phyloP scores from a whole-genome alignment of 2,329 filamentous ascomycete genomes.

The Apiospora saccharicola region DNA sequence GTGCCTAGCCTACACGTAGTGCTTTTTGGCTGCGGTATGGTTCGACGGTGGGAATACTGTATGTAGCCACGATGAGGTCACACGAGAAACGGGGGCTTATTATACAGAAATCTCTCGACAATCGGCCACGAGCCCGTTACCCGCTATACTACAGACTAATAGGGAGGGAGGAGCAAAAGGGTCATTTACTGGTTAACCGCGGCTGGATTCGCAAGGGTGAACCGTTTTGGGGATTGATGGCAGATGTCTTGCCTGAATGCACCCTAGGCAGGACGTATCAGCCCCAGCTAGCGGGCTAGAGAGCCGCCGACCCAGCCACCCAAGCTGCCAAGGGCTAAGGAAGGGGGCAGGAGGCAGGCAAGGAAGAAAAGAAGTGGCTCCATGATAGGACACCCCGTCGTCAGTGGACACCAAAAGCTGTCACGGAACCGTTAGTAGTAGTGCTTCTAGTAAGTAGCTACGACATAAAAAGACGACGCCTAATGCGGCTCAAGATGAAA shows the following conservation, averaged over 20 bases:
- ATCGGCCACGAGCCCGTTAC: slow-evolving; percentile 1
- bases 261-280: neutral
- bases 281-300: neutral
- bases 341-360: neutral
- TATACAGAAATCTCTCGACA: slow-evolving; percentile 13
- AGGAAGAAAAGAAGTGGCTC: neutral
- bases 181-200: slow-evolving; percentile 5
- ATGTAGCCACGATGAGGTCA: slow-evolving; percentile 18
- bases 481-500: slow-evolving; percentile 14
- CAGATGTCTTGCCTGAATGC: neutral
- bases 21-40: neutral
- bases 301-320: slow-evolving; percentile 3
- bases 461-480: neutral
- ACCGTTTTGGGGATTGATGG: slow-evolving; percentile 1
- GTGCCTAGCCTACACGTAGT: neutral
- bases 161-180: neutral
- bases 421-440: slow-evolving; percentile 13
- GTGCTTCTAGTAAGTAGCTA: neutral
- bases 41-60: slow-evolving; percentile 7
- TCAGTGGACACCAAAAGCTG: neutral
- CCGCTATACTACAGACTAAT: neutral
- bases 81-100: slow-evolving; percentile 13
- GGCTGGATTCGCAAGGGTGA: neutral
- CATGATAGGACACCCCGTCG: slow-evolving; percentile 1
- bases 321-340: neutral